Evolutionary conservation across 106 monocot genomes (phyloP).

Genomic region (Dendrobium officinale): DNA sequence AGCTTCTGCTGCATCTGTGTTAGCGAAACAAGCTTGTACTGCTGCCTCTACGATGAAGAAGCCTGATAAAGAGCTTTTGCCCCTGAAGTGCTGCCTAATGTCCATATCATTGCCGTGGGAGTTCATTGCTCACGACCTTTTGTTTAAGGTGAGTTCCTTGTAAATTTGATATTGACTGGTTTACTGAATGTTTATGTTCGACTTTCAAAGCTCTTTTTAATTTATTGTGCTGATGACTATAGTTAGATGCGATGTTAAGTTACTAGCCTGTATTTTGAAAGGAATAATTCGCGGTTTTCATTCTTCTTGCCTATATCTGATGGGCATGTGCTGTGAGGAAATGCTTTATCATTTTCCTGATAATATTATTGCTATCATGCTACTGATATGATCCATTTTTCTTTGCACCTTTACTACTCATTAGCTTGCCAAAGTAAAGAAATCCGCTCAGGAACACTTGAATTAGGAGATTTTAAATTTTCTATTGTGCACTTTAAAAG

Average conservation of each 20-base stretch:
- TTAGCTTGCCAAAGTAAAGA: background rate
- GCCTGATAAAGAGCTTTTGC: slow-evolving; percentile 38
- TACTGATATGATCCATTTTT: background rate
- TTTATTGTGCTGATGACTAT: background rate
- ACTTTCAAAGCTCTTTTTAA: background rate
- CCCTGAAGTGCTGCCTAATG: slow-evolving; percentile 92
- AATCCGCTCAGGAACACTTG: background rate
- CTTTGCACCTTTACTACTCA: no score
- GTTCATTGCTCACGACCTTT: slow-evolving; percentile 76
- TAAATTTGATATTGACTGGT: background rate
- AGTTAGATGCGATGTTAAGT: background rate
- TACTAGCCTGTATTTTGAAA: background rate
- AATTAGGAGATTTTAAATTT: background rate
- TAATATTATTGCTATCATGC: background rate
- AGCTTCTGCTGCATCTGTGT: slow-evolving; percentile 67
- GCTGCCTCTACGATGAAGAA: slow-evolving; percentile 36
- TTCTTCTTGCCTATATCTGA: background rate
- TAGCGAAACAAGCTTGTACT: slow-evolving; percentile 58
- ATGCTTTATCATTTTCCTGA: background rate
- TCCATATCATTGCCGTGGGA: slow-evolving; percentile 96
- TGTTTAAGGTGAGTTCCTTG: slow-evolving; percentile 55
- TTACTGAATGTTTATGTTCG: background rate
- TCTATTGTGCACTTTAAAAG: background rate
- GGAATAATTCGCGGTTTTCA: background rate
- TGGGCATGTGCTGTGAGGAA: background rate